These are phyloP conservation scores for Emmonsiellopsis sp. DNA, from an alignment of 2,329 filamentous ascomycete species.

Conservation along the genomic window DNA sequence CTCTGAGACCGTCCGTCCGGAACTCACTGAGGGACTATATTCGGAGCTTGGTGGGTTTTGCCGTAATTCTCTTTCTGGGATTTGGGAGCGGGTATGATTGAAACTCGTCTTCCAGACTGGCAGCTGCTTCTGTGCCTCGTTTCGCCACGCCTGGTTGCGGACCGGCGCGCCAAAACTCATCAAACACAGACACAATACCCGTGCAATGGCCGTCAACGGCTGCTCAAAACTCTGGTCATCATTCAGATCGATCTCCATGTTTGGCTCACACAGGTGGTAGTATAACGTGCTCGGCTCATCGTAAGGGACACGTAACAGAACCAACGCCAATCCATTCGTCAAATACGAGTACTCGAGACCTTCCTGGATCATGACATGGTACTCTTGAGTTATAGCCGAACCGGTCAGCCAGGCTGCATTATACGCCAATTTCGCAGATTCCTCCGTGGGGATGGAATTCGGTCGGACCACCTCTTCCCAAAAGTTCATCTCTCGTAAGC, in stretches of 20 bases:
- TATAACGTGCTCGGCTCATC: too few species aligned
- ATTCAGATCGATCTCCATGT: constrained; percentile 12
- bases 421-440: constrained; percentile 14
- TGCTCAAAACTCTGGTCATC: too few species aligned
- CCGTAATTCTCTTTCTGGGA: constrained; percentile 14
- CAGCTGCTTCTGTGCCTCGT: constrained; percentile 10
- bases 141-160: constrained; percentile 17
- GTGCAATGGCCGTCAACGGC: constrained; percentile 14
- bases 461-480: constrained; percentile 13
- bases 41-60: constrained; percentile 12
- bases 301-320: constrained; percentile 15
- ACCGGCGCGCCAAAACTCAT: constrained; percentile 15
- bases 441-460: constrained; percentile 9
- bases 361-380: constrained; percentile 22
- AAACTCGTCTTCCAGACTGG: constrained; percentile 16
- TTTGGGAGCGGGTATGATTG: constrained; percentile 13
- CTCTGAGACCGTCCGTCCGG: constrained; percentile 9
- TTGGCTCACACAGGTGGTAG: too few species aligned
- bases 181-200: constrained; percentile 17
- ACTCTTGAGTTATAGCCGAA: constrained; percentile 19
- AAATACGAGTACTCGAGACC: constrained; percentile 21
- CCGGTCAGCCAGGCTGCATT: constrained; percentile 15
- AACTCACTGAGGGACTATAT: constrained; percentile 11
- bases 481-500: constrained; percentile 11
- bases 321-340: constrained; percentile 14